Conservation (phyloP, 345 rosid genomes). For the Dipteronia sinensis region DNA sequence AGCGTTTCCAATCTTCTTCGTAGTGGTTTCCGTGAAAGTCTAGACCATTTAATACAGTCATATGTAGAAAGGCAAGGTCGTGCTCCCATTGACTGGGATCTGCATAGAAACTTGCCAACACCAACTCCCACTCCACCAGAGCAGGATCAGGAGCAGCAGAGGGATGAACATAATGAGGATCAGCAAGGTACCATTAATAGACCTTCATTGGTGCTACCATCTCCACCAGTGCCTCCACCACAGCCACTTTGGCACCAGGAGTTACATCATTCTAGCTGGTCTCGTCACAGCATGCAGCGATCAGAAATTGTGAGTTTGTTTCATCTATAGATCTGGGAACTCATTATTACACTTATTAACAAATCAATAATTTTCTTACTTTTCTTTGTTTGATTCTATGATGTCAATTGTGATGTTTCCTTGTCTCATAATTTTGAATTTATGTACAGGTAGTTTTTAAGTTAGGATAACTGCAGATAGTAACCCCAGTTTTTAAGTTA, state of each 20-base stretch:
- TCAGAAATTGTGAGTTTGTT: slow-evolving; percentile 78
- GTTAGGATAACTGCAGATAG: neutral
- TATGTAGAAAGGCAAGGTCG: slow-evolving; percentile 92
- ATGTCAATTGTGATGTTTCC: neutral
- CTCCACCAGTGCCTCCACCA: slow-evolving; percentile 91
- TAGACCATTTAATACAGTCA: slow-evolving; percentile 93
- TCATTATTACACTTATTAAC: neutral
- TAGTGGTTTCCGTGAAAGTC: slow-evolving; percentile 98
- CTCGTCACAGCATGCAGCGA: slow-evolving; percentile 87
- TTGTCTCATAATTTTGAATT: neutral
- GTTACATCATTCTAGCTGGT: slow-evolving; percentile 80
- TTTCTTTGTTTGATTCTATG: slow-evolving; percentile 10
- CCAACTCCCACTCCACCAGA: slow-evolving; percentile 63
- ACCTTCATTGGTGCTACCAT: slow-evolving; percentile 65
- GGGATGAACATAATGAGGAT: slow-evolving; percentile 60
- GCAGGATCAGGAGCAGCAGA: slow-evolving; percentile 63
- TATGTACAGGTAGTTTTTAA: neutral
- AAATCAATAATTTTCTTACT: neutral
- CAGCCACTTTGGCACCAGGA: slow-evolving; percentile 97
- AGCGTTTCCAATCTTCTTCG: slow-evolving; percentile 97
- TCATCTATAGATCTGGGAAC: slow-evolving; percentile 1
- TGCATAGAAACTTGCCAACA: slow-evolving; percentile 71
- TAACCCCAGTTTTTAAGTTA: neutral
- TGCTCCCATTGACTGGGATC: slow-evolving; percentile 92
- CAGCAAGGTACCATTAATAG: slow-evolving; percentile 52